Evolutionary conservation across 1,284 basidiomycete species (phyloP).

Genomic region (Boletus sp.): DNA sequence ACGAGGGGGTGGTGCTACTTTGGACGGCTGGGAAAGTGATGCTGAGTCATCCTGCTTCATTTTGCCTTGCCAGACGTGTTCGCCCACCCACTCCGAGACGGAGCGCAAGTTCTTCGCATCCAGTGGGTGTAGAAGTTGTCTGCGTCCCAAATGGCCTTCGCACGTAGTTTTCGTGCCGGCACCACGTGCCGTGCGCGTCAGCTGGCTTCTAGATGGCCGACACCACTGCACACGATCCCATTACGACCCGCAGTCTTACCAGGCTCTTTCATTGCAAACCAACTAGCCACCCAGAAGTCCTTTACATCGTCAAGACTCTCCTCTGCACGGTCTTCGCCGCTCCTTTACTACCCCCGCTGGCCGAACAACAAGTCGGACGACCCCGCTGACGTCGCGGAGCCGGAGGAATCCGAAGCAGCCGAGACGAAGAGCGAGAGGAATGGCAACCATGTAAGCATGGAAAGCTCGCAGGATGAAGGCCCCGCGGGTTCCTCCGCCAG

Average conservation of each 20-base stretch:
- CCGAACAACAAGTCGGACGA: slow-evolving; percentile 26
- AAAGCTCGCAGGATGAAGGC: slow-evolving; percentile 29
- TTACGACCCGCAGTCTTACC: slow-evolving; percentile 3
- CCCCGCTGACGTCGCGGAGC: slow-evolving; percentile 19
- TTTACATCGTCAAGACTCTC: slow-evolving; percentile 22
- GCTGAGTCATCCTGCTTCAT: slow-evolving; percentile 20
- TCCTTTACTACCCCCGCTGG: slow-evolving; percentile 29
- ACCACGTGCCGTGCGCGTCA: slow-evolving; percentile 11
- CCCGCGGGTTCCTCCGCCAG: slow-evolving; percentile 27
- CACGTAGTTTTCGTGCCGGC: slow-evolving; percentile 18
- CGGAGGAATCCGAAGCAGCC: slow-evolving; percentile 24
- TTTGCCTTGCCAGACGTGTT: slow-evolving; percentile 11
- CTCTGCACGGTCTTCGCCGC: slow-evolving; percentile 21
- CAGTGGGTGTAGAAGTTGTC: slow-evolving; percentile 18
- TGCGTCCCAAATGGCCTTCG: slow-evolving; percentile 24
- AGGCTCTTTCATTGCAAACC: slow-evolving; percentile 7
- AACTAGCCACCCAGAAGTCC: slow-evolving; percentile 11
- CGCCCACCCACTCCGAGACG: not conserved
- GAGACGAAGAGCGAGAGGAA: slow-evolving; percentile 15
- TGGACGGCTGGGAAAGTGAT: slow-evolving; percentile 11
- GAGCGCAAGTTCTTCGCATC: slow-evolving; percentile 1
- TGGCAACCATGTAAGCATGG: slow-evolving; percentile 17
- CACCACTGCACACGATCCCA: slow-evolving; percentile 13
- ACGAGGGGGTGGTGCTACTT: too few relatives aligned
- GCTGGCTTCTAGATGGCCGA: slow-evolving; percentile 11